Evolutionary conservation across 75 land plant species (phyloP), one percentile per base, ranked within the genome.

Genomic region (Selaginella tamariscina): DNA sequence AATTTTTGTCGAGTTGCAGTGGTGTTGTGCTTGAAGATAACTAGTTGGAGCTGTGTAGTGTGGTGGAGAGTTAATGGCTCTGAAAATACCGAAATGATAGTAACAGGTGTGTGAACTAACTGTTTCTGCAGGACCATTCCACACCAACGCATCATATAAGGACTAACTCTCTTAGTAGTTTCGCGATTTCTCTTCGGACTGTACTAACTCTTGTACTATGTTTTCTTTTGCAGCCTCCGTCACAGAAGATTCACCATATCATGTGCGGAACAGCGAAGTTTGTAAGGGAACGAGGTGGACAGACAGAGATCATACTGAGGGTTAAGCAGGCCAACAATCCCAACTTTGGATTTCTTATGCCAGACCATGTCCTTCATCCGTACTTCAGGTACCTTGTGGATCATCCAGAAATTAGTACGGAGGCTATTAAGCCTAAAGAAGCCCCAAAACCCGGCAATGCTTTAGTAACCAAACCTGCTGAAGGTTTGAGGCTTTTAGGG

Each of bases 251-350:
- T 27, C 96, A 90, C 77, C 96, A 90, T 60, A 90, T 90, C 67
- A 90, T 90, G 54, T 74, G 84, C 27, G 83, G 88, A 44, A 90
- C 96, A 20, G 91, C 96, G 44, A 69, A 71, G 63, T 90, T 87
- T 83, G 96, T 90, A 18, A 75, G 77, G 56, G 69, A 81, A 69
- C 91, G 86, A 80, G 96, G 96, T 29, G 91, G 91, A 23, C 96
- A 90, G 70, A 82, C 96, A 2, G 96, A 90, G 67, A 79, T 90
- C 65, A 73, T 90, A 56, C 65, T 90, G 65, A 78, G 88, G 64
- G 96, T 90, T 32, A 90, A 90, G 72, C 96, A 90, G 68, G 96
- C 94, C 18, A 80, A 81, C 66, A 87, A 90, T 73, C 96, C 91
- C 32, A 80, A 79, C 56, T 90, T 90, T 81, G 96, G 96, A 1